phyloP scores from a whole-genome alignment of 1,284 basidiomycete species.

The Pascua sp. region DNA sequence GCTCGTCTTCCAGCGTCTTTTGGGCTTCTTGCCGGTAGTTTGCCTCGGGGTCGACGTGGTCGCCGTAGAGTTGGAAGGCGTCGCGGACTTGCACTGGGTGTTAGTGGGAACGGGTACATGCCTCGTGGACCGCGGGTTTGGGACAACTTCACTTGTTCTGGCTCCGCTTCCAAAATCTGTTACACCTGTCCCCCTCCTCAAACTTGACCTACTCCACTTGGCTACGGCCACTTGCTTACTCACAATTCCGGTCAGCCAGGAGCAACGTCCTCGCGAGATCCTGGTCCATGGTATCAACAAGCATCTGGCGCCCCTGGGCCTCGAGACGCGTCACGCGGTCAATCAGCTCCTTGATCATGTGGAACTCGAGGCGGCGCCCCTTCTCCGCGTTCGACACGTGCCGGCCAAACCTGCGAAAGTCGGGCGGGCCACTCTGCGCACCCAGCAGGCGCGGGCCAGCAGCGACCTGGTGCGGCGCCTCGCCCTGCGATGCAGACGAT shows the following conservation, averaged over 20 bases:
- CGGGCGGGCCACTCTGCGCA: too few relatives aligned
- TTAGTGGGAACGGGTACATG: neutral
- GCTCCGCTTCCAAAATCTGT: neutral
- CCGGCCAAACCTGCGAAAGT: too few relatives aligned
- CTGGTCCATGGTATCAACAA: slow-evolving; percentile 42
- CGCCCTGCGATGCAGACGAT: too few relatives aligned
- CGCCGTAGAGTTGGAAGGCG: slow-evolving; percentile 20
- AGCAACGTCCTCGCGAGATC: slow-evolving; percentile 37
- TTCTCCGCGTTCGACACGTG: too few relatives aligned
- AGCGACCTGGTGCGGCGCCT: too few relatives aligned
- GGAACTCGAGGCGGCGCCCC: slow-evolving; percentile 16
- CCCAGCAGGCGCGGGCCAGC: too few relatives aligned
- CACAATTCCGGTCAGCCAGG: slow-evolving; percentile 43
- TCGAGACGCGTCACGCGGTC: slow-evolving; percentile 36
- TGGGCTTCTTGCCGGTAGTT: slow-evolving; percentile 1
- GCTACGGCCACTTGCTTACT: slow-evolving; percentile 24
- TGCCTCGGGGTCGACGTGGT: slow-evolving; percentile 3
- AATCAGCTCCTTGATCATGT: slow-evolving; percentile 33
- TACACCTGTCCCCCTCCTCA: slow-evolving; percentile 3
- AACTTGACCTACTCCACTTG: slow-evolving; percentile 23
- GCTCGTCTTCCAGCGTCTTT: neutral
- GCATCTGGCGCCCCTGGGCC: slow-evolving; percentile 38
- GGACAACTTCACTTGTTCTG: neutral
- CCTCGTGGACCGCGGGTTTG: too few relatives aligned
- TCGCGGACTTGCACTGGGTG: slow-evolving; percentile 37